A percentile compares a stretch with the other conserved stretches of the same genome.
phyloP scores from a whole-genome alignment of 2,329 filamentous ascomycete genomes.

The Erysiphe neolycopersici region DNA sequence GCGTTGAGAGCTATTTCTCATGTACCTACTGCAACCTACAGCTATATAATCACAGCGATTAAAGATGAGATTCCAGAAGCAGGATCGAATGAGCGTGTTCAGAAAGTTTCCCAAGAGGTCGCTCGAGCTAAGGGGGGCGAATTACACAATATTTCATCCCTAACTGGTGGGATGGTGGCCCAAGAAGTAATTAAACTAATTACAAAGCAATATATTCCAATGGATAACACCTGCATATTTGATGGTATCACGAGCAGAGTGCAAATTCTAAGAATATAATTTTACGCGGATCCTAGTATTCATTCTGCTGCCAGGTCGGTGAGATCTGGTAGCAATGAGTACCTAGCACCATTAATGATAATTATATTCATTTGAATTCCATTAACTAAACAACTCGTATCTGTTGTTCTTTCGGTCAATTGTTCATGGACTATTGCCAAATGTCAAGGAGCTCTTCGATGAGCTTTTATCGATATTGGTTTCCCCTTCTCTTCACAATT shows the following conservation, averaged over 20 bases:
- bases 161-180: slow-evolving; percentile 79
- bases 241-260: slow-evolving; percentile 28
- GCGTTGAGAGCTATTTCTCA: slow-evolving; percentile 30
- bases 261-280: slow-evolving; percentile 10
- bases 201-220: slow-evolving; percentile 44
- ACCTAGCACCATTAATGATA: too few relatives aligned
- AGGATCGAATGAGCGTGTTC: slow-evolving; percentile 22
- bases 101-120: slow-evolving; percentile 34
- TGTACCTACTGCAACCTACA: slow-evolving; percentile 18
- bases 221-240: slow-evolving; percentile 44
- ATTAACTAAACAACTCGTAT: too few relatives aligned
- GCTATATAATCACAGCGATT: slow-evolving; percentile 26
- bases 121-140: slow-evolving; percentile 59
- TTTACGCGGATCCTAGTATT: too few relatives aligned
- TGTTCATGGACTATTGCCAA: too few relatives aligned
- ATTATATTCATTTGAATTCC: too few relatives aligned
- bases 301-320: too few relatives aligned
- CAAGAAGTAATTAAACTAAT: slow-evolving; percentile 89
- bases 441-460: too few relatives aligned
- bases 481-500: too few relatives aligned
- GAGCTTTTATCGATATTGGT: too few relatives aligned
- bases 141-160: slow-evolving; percentile 71
- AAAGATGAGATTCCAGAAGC: slow-evolving; percentile 20
- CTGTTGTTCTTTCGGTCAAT: too few relatives aligned
- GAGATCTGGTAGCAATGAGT: too few relatives aligned